Conservation (phyloP, 2,329 filamentous ascomycete species). For the Fusarium illudens region DNA sequence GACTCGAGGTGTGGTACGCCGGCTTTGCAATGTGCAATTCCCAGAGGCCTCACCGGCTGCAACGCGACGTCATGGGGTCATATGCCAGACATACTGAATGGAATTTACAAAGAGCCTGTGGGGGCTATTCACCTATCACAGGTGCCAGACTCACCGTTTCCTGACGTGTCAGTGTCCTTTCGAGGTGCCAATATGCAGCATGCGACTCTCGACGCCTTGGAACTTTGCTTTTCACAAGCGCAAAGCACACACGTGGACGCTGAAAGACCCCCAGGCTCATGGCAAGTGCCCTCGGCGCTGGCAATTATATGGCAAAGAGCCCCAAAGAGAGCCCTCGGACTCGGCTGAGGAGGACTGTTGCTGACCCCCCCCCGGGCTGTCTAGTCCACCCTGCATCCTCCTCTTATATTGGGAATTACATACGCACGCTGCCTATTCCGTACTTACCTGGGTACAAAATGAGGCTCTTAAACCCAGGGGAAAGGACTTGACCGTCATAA, state of each 20-base stretch:
- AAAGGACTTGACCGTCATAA: not conserved
- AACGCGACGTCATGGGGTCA: not conserved
- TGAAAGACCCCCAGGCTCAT: not conserved
- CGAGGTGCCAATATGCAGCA: not conserved
- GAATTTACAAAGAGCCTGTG: not conserved
- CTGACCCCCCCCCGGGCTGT: not conserved
- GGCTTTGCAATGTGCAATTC: not conserved
- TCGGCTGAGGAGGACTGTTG: not conserved
- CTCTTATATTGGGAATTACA: not conserved
- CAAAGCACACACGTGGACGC: not conserved
- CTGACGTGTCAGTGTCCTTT: not conserved
- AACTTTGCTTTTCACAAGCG: not conserved
- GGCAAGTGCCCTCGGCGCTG: not conserved
- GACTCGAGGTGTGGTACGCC: not conserved
- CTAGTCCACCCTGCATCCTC: not conserved
- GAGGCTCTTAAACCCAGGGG: not conserved
- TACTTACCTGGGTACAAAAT: not conserved
- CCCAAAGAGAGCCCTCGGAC: not conserved
- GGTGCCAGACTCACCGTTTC: not conserved
- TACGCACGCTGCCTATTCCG: not conserved
- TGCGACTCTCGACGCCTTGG: not conserved
- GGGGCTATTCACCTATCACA: not conserved
- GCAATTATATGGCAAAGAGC: not conserved
- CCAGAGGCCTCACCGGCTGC: not conserved
- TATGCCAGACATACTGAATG: not conserved